Conservation (phyloP, 2,329 filamentous ascomycete species). For the Monosporascus sp. region DNA sequence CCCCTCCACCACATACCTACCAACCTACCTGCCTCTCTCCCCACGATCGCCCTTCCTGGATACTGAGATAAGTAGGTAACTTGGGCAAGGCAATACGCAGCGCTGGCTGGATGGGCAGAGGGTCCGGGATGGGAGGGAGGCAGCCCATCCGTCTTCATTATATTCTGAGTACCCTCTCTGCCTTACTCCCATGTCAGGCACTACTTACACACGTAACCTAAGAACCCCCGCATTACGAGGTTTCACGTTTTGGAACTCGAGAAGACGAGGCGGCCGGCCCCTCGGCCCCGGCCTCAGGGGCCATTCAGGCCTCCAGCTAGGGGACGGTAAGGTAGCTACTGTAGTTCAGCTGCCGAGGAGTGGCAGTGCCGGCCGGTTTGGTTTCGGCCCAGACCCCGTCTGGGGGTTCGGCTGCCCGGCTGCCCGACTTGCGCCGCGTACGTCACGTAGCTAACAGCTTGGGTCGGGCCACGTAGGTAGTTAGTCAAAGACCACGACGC, state of each 20-base stretch:
- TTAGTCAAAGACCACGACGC: too few relatives aligned
- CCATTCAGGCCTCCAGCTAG: too few relatives aligned
- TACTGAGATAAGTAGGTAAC: too few relatives aligned
- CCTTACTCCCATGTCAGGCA: background rate
- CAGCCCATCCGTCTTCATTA: slow-evolving; percentile 1
- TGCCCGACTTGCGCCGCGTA: too few relatives aligned
- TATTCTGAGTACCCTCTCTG: background rate
- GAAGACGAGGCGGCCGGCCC: background rate
- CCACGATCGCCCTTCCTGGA: too few relatives aligned
- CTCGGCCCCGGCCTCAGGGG: background rate
- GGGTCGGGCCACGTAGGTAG: too few relatives aligned
- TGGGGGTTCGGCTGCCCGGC: background rate
- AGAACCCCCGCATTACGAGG: too few relatives aligned
- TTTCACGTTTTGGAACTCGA: too few relatives aligned
- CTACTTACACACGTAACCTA: background rate
- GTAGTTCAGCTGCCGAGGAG: slow-evolving; percentile 5
- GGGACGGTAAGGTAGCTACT: background rate
- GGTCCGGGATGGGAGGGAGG: background rate
- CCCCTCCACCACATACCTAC: too few relatives aligned
- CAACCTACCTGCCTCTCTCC: too few relatives aligned
- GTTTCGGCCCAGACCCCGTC: background rate
- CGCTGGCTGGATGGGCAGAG: background rate
- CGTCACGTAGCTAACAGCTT: too few relatives aligned
- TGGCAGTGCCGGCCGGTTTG: slow-evolving; percentile 6
- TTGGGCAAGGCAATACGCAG: too few relatives aligned